A percentile compares a stretch with the other conserved stretches of the same genome.
Evolutionary conservation across 169 alveolate species (phyloP).

Genomic region (Eimeria praecox): DNA sequence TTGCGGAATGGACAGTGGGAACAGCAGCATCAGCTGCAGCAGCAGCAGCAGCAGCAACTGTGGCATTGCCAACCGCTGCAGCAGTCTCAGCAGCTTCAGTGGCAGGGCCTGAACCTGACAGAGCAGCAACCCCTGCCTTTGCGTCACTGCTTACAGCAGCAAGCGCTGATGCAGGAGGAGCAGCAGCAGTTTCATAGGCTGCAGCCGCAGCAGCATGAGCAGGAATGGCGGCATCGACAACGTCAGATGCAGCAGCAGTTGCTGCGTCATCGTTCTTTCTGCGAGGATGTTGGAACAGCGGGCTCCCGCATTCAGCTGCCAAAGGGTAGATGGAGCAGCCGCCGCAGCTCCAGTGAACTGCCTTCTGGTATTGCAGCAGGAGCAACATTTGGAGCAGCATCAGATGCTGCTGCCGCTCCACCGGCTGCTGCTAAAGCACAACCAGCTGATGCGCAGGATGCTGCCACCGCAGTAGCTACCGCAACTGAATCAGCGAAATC

Average conservation of each 20-base stretch:
- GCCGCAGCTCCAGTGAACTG: constrained; percentile 26
- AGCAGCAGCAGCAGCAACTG: constrained; percentile 37
- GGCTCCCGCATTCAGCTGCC: background rate
- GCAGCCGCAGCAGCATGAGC: constrained; percentile 30
- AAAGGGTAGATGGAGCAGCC: background rate
- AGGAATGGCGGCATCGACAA: background rate
- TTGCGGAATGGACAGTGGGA: background rate
- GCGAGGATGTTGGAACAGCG: background rate
- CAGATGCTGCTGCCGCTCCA: background rate
- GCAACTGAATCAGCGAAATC: background rate
- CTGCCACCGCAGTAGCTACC: background rate
- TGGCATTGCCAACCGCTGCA: constrained; percentile 29
- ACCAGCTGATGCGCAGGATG: background rate
- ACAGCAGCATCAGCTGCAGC: constrained; percentile 28
- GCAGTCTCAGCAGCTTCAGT: constrained; percentile 20
- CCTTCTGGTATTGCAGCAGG: background rate
- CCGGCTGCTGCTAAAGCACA: background rate
- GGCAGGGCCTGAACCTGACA: background rate
- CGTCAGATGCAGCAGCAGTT: constrained; percentile 27
- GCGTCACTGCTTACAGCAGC: background rate
- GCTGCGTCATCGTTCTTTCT: constrained; percentile 22
- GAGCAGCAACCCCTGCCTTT: background rate
- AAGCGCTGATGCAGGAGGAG: constrained; percentile 14
- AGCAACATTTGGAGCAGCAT: background rate
- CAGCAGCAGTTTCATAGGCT: constrained; percentile 34